Conservation (phyloP, 176 grass and related monocot genomes). For the Avena insularis region DNA sequence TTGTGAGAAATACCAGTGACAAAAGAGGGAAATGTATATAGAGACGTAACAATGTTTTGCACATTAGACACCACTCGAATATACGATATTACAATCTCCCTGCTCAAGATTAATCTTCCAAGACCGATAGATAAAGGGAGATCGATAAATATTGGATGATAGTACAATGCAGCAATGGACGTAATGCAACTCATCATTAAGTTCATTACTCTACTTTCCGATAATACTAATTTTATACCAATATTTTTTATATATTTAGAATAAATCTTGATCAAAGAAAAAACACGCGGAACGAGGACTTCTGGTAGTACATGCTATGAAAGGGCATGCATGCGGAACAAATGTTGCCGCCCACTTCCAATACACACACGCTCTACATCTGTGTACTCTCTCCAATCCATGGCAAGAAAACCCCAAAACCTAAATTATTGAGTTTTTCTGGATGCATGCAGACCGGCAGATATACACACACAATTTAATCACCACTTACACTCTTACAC, state of each 20-base stretch:
- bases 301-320: background rate
- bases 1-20: too few relatives aligned
- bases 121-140: background rate
- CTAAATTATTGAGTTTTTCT: conserved; percentile 17
- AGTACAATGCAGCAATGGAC: background rate
- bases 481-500: background rate
- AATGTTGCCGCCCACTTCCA: conserved; percentile 20
- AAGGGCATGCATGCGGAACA: conserved; percentile 31
- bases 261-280: too few relatives aligned
- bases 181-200: background rate
- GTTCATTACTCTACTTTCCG: background rate
- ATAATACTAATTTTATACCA: too few relatives aligned
- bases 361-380: background rate
- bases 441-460: background rate
- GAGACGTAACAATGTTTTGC: background rate
- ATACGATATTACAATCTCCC: too few relatives aligned
- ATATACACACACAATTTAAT: conserved; percentile 22
- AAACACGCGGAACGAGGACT: too few relatives aligned
- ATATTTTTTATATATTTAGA: too few relatives aligned
- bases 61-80: too few relatives aligned
- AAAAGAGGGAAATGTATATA: background rate
- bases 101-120: background rate
- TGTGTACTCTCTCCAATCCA: background rate
- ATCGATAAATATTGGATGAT: background rate
- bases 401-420: conserved; percentile 25